Conservation (phyloP, 129 eudicot species). For the Calendula officinalis region DNA sequence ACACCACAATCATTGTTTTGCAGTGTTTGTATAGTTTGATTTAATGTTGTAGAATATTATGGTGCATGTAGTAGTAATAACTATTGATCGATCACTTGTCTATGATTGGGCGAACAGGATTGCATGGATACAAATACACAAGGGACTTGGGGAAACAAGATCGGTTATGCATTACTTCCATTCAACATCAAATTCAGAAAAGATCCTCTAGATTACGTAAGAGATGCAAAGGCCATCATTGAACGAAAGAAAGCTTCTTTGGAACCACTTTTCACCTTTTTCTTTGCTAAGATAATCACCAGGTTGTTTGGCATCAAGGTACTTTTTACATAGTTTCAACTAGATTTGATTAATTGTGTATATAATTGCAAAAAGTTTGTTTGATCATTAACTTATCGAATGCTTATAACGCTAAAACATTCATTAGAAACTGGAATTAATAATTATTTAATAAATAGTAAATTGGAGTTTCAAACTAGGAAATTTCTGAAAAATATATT, state of each 20-base stretch:
- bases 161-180: conserved; percentile 31
- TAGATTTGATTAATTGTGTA: neutral
- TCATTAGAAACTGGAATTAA: too few relatives aligned
- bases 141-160: conserved; percentile 36
- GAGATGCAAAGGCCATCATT: conserved; percentile 24
- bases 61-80: too few relatives aligned
- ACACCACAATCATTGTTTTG: too few relatives aligned
- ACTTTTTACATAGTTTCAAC: neutral
- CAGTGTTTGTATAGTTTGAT: too few relatives aligned
- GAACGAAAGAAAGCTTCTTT: conserved; percentile 32
- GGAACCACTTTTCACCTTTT: conserved; percentile 27
- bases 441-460: too few relatives aligned
- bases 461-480: too few relatives aligned
- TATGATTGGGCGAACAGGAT: neutral
- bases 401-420: too few relatives aligned
- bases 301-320: conserved; percentile 41
- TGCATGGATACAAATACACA: conserved; percentile 3
- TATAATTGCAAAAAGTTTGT: too few relatives aligned
- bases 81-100: neutral
- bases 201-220: conserved; percentile 33
- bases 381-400: too few relatives aligned
- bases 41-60: too few relatives aligned
- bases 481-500: too few relatives aligned
- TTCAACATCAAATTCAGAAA: conserved; percentile 4
- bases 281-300: conserved; percentile 4